Conservation (phyloP, 257 asterid species). For the Capsicum baccatum region DNA sequence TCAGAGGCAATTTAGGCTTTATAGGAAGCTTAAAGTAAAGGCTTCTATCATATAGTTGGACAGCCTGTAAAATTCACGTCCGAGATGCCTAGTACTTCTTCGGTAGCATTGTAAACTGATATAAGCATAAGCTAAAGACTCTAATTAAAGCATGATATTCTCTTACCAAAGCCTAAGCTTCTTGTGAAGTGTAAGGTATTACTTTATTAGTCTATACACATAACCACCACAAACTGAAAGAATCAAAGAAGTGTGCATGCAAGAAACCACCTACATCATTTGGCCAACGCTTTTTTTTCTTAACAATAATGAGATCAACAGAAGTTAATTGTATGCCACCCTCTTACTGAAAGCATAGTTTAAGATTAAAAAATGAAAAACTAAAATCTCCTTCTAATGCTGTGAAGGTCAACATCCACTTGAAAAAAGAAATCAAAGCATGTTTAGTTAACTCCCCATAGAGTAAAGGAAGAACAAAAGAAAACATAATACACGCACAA, state of each 20-base stretch:
- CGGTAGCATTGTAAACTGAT: neutral
- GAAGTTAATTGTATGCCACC: neutral
- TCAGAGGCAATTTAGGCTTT: neutral
- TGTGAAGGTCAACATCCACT: neutral
- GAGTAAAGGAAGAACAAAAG: slow-evolving; percentile 10
- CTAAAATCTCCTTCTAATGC: slow-evolving; percentile 1
- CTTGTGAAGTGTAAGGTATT: neutral
- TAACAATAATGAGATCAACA: neutral
- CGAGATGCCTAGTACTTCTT: slow-evolving; percentile 14
- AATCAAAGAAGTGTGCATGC: neutral
- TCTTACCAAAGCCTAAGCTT: neutral
- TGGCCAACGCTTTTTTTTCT: neutral
- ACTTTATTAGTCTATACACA: neutral
- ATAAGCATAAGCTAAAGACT: neutral
- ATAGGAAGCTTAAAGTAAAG: slow-evolving; percentile 13
- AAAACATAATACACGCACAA: neutral
- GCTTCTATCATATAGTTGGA: slow-evolving; percentile 22
- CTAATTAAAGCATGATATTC: neutral
- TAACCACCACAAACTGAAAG: neutral
- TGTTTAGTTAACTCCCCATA: neutral
- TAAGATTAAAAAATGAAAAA: neutral
- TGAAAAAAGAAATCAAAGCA: slow-evolving; percentile 15
- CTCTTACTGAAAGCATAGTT: slow-evolving; percentile 23
- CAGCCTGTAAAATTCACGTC: slow-evolving; percentile 15
- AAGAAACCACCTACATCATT: neutral